Base-by-base conservation (phyloP, 2,329 filamentous ascomycete genomes). In the Chalaropsis thielavioides region DNA sequence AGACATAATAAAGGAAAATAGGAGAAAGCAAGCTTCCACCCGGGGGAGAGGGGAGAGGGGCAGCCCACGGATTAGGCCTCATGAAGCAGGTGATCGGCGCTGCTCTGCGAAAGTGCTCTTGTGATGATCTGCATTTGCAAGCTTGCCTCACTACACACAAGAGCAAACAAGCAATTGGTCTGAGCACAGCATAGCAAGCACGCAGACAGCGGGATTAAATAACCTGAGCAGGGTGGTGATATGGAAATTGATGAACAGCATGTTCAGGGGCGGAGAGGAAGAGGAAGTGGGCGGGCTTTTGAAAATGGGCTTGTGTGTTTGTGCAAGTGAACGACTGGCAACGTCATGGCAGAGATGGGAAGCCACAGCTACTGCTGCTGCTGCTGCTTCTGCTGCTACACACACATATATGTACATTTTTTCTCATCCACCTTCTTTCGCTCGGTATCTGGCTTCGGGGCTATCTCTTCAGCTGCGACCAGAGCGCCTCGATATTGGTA, bases 121-220 rank as follows among this genome's bases (percentile, higher is more conserved):
- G 51, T 56, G 51, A 56, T 56, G 51, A 56, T 54, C 49, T 54
- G 24, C 49, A 54, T 17, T 49, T 49, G 1, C n/a, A 8, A 10
- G 4, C 44, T 13, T 10, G 6, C 44, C 19, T 11, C 51, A 27
- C 15, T 31, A 5, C 11, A 19, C 40, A 11, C 15, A 13, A 13
- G 19, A 22, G 8, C 35, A 40, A 31, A 60, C 56, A 60, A 41
- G 56, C 56, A 60, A 41, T 60, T 22, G n/a, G 19, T 31, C 35
- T 40, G 35, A 41, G 35, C 19, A 54, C 24, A 41, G 17, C 27
- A 41, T 1, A 31, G 31, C 43, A 46, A n/a, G 17, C 11, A 24
- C 13, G 51, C 22, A 56, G 51, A 56, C 51, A 31, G 51, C 51
- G 51, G 51, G 51, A 56, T 56, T 56, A 56, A 56, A 56, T 56